A percentile compares a stretch with the other conserved stretches of the same genome.
Conservation (phyloP, 305 asterid genomes). For the Fraxinus dipetala region DNA sequence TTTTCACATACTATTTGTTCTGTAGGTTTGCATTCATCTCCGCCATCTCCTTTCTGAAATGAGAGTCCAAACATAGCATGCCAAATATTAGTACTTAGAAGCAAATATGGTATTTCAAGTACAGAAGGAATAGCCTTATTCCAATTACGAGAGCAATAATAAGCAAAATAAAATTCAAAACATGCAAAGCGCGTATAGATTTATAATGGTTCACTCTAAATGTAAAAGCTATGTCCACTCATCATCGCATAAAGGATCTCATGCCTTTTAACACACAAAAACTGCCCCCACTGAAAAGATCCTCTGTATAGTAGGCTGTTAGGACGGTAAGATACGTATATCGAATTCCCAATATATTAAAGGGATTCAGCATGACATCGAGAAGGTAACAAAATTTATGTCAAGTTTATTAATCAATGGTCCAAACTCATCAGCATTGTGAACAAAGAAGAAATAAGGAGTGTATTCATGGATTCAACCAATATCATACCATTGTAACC, state of each 20-base stretch:
- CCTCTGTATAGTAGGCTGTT: neutral
- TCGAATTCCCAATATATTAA: neutral
- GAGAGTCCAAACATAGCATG: neutral
- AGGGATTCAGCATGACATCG: neutral
- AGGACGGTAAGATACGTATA: neutral
- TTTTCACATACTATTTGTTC: constrained; percentile 24
- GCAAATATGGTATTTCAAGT: neutral
- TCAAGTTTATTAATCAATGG: neutral
- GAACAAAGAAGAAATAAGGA: neutral
- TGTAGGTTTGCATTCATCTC: constrained; percentile 40
- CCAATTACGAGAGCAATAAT: neutral
- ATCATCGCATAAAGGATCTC: neutral
- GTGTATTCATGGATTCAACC: neutral
- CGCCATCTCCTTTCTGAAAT: constrained; percentile 78
- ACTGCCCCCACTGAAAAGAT: neutral
- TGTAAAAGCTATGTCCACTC: neutral
- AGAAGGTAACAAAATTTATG: neutral
- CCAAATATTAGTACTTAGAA: neutral
- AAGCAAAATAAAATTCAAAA: neutral
- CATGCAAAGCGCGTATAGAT: neutral
- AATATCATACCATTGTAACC: neutral
- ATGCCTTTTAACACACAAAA: neutral
- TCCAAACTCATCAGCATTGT: neutral
- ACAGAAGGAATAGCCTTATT: neutral
- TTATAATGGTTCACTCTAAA: neutral